A percentile compares a stretch with the other conserved stretches of the same genome.
These are phyloP conservation scores for Diaporthe eres DNA, from an alignment of 2,329 filamentous ascomycete genomes.

Conservation along the genomic window DNA sequence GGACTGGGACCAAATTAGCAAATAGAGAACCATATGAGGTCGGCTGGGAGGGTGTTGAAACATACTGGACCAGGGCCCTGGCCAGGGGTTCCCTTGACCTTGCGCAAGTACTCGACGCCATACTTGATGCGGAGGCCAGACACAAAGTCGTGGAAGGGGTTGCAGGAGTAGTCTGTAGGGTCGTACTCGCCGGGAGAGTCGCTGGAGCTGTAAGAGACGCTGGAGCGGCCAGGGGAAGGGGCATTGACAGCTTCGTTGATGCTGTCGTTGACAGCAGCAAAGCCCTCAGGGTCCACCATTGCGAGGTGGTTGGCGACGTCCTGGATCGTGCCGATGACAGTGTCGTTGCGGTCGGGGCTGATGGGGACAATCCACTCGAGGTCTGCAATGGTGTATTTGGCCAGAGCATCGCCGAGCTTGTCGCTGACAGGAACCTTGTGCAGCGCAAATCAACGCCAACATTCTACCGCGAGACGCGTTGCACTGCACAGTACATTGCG, in stretches of 20 bases:
- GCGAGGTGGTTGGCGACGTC: constrained; percentile 11
- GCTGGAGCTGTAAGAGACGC: no score
- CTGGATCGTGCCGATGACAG: constrained; percentile 20
- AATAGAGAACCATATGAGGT: background rate
- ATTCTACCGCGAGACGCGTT: background rate
- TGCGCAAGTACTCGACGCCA: constrained; percentile 1
- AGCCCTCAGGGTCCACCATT: background rate
- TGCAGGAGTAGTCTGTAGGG: background rate
- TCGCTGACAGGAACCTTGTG: background rate
- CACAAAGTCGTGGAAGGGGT: background rate
- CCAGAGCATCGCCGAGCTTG: background rate
- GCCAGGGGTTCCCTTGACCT: background rate
- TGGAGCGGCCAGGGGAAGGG: background rate
- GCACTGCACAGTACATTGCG: background rate
- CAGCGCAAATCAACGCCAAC: background rate
- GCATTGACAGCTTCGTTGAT: background rate
- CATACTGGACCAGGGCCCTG: background rate
- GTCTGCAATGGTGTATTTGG: background rate
- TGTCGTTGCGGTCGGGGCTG: background rate
- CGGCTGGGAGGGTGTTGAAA: no score
- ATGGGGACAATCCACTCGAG: background rate
- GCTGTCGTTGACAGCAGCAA: background rate
- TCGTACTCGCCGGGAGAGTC: background rate
- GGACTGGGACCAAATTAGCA: background rate
- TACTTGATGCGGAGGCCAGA: background rate